Base-by-base conservation (phyloP, 139 green algal genomes). In the Asterochloris erici region DNA sequence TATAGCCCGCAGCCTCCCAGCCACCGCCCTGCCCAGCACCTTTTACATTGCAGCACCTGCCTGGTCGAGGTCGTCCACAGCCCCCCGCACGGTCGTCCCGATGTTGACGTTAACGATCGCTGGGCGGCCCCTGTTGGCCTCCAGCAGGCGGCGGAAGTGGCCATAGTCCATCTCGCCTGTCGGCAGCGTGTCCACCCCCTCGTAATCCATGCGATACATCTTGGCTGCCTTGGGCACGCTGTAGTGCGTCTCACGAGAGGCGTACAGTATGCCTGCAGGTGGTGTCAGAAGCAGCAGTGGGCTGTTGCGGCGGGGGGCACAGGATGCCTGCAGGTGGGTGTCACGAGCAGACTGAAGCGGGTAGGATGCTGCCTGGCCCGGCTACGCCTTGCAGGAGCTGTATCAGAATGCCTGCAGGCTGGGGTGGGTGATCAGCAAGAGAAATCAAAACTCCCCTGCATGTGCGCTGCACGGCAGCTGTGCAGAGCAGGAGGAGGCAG, bases 91-190 rank as follows among this genome's bases (percentile, higher is more conserved):
- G 28, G 96, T 99, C 61, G 96, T 99, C 80, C 96, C 96, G 29
- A 98, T 98, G 88, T 99, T 99, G 29, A 99, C 91, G 85, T 99
- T 99, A n/a, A 99, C 71, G 63, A 99, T 97, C 77, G 96, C 96
- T 11, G 96, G 95, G 64, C 87, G 89, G 73, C 80, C 84, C 14
- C 68, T 78, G 85, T 98, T 98, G 61, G 69, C 76, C 10, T 28
- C 61, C 71, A 99, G 86, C 21, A 79, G 61, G 16, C 62, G 64
- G 62, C 78, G 54, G 71, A 99, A 88, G 27, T 96, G 86, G 13
- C 92, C 91, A 79, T 97, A 99, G 87, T 99, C 92, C 62, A 99
- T 98, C 87, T 99, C 96, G 11, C 96, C 96, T 29, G 87, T 93
- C 14, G 84, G 83, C 63, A 98, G 87, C 12, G 92, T 94, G 63